A percentile compares a stretch with the other conserved stretches of the same genome.
Evolutionary conservation across 192 early-diverging fungal species (phyloP).

Genomic region (Thamnidium elegans): DNA sequence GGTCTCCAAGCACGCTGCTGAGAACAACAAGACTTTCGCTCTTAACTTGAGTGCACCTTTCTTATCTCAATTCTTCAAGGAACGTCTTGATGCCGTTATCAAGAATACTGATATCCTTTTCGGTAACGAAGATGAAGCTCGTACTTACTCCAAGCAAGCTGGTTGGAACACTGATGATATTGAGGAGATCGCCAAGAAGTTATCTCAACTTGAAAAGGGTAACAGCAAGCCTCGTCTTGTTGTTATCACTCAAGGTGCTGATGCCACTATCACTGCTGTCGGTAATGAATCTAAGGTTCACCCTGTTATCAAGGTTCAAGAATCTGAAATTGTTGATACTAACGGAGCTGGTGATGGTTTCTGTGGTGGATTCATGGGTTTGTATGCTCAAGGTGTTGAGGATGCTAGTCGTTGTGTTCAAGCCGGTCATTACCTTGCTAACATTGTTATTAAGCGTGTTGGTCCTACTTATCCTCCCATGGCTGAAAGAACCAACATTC

Average conservation of each 20-base stretch:
- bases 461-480: slow-evolving; percentile 69
- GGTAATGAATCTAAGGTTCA: slow-evolving; percentile 61
- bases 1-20: slow-evolving; percentile 86
- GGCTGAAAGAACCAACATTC: slow-evolving; percentile 27
- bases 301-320: slow-evolving; percentile 56
- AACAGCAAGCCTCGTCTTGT: slow-evolving; percentile 78
- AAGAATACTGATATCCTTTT: slow-evolving; percentile 92
- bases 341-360: slow-evolving; percentile 99
- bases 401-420: slow-evolving; percentile 63
- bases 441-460: slow-evolving; percentile 76
- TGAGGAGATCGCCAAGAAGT: slow-evolving; percentile 75
- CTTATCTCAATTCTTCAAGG: slow-evolving; percentile 91
- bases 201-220: slow-evolving; percentile 80
- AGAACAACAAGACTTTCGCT: slow-evolving; percentile 80
- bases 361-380: slow-evolving; percentile 88
- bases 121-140: slow-evolving; percentile 96
- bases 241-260: slow-evolving; percentile 88
- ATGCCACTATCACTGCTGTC: slow-evolving; percentile 68
- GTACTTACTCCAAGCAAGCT: slow-evolving; percentile 75
- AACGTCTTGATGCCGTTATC: slow-evolving; percentile 68
- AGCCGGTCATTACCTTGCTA: slow-evolving; percentile 91
- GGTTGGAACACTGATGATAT: slow-evolving; percentile 71
- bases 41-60: slow-evolving; percentile 97
- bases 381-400: slow-evolving; percentile 70
- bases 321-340: slow-evolving; percentile 85